Base-by-base conservation (phyloP, 1,139 yeast genomes). In the Magnusiomyces fungicola region DNA sequence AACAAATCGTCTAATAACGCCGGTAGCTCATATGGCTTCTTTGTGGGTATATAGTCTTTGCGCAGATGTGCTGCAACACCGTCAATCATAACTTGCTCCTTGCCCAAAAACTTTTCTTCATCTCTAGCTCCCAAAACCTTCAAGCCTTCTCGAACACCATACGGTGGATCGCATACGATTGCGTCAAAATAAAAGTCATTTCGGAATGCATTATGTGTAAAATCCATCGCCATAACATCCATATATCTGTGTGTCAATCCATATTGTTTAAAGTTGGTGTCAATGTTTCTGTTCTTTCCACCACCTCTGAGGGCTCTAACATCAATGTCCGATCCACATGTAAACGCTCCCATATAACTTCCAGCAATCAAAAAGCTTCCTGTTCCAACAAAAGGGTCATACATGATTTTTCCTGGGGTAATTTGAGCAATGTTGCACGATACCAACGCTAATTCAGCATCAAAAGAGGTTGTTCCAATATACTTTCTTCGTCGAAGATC, bases 331-430 rank as follows among this genome's bases (percentile, higher is more conserved):
- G 96, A 83, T 0, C 97, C 97, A 41, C 86, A 69, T 0, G 89
- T 79, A 12, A 81, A 61, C 0, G 92, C 95, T 1, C 96, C 96
- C 63, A 78, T 88, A 56, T 83, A 78, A 0, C 94, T 89, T 10
- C 92, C 95, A 1, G 97, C 90, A 1, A 89, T 85, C 45, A 92
- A 70, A 61, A 92, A 92, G 21, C 97, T 88, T 0, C 98, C 99
- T 0, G 99, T 92, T 0, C 99, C 99, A 2, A 87, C 87, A 69
- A 92, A 92, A 14, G 99, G 98, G 67, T 92, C 99, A 62, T 88
- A 92, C 59, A 85, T 78, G 4, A 89, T 63, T 49, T 81, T 77
- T 0, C 83, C 85, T 0, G 75, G 71, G 30, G 68, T 72, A 10
- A 83, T 87, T 55, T 85, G 90, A 0, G 88, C 96, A 49, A 92